A percentile compares a stretch with the other conserved stretches of the same genome.
These are phyloP conservation scores for Clitoria ternatea DNA, from an alignment of 306 rosid species.

Conservation along the genomic window DNA sequence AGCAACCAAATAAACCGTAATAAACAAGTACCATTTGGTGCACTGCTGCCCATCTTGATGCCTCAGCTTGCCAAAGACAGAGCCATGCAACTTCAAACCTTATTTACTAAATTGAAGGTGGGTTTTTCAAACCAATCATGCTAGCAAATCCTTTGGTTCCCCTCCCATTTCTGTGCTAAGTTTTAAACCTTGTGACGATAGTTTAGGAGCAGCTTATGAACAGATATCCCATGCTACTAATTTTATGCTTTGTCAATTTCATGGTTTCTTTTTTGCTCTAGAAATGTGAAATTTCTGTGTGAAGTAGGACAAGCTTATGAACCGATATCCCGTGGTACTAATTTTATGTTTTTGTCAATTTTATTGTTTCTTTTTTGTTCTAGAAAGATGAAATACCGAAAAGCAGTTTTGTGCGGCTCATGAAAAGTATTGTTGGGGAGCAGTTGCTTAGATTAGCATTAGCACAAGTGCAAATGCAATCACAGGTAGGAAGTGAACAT, in stretches of 20 bases:
- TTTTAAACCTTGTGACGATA: not conserved
- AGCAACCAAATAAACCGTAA: conserved; percentile 41
- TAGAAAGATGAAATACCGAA: conserved; percentile 72
- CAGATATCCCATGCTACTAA: not conserved
- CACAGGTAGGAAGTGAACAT: conserved; percentile 46
- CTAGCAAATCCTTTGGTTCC: not conserved
- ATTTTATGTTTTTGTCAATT: not conserved
- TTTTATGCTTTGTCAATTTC: not conserved
- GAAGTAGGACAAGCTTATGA: not conserved
- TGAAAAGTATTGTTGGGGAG: conserved; percentile 74
- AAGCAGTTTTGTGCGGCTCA: conserved; percentile 64
- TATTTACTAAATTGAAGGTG: not conserved
- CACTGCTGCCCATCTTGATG: conserved; percentile 45
- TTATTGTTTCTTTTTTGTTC: not conserved
- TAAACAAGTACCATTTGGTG: conserved; percentile 70
- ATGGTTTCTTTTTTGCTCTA: not conserved
- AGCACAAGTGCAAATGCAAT: conserved; percentile 56
- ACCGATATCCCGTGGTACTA: not conserved
- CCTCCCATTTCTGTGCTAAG: not conserved
- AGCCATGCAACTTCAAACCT: conserved; percentile 10
- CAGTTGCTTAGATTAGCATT: conserved; percentile 80
- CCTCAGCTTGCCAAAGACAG: conserved; percentile 13
- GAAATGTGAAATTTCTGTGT: conserved; percentile 80
- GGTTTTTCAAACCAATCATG: conserved; percentile 17
- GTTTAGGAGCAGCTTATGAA: not conserved